phyloP scores from a whole-genome alignment of 164 flowering plant genomes.

The Santalum album region DNA sequence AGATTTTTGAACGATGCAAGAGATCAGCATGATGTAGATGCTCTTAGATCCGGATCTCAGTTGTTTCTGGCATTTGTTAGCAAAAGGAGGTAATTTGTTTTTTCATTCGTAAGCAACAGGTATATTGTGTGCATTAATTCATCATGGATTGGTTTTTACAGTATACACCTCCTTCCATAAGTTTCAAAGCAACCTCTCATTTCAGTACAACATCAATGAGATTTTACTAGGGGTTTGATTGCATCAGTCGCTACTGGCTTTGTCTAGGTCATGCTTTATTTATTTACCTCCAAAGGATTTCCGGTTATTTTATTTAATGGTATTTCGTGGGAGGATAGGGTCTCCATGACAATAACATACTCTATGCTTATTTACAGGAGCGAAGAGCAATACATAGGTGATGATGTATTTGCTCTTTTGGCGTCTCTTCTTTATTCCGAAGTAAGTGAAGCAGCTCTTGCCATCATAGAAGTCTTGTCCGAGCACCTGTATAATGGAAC shows the following conservation, averaged over 20 bases:
- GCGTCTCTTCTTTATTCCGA: constrained; percentile 49
- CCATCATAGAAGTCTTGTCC: constrained; percentile 44
- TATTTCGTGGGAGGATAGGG: too few species aligned
- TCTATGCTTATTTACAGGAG: constrained; percentile 26
- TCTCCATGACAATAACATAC: too few species aligned
- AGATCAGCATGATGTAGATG: constrained; percentile 29
- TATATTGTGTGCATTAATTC: too few species aligned
- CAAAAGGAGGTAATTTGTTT: constrained; percentile 42
- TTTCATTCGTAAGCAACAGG: too few species aligned
- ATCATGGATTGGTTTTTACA: too few species aligned
- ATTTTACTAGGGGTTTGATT: too few species aligned
- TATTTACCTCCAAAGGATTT: too few species aligned
- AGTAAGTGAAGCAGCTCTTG: constrained; percentile 39
- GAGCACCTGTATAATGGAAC: constrained; percentile 16
- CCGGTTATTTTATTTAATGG: not conserved
- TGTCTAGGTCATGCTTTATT: too few species aligned
- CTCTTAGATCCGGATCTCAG: constrained; percentile 42
- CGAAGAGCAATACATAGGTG: constrained; percentile 20
- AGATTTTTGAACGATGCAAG: constrained; percentile 46
- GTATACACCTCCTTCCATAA: too few species aligned
- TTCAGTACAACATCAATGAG: too few species aligned
- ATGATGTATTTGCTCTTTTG: constrained; percentile 40
- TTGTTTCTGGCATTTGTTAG: constrained; percentile 33
- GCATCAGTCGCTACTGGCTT: too few species aligned
- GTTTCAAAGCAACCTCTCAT: too few species aligned